These are phyloP conservation scores for Thelonectria rubi DNA, from an alignment of 2,329 filamentous ascomycete genomes.

Conservation along the genomic window DNA sequence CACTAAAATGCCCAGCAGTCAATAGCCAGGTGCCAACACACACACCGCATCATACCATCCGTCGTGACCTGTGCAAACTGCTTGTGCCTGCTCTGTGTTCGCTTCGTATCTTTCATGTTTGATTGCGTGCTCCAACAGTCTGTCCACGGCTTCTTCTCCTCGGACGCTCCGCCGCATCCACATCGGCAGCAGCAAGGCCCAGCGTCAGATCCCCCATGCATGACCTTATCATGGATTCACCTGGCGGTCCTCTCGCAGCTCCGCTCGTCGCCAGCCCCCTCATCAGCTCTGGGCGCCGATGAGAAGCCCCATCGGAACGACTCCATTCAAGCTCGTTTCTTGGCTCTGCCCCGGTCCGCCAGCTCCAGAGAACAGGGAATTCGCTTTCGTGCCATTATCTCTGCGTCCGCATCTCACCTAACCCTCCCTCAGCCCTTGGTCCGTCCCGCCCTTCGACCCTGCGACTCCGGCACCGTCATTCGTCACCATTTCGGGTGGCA, in stretches of 20 bases:
- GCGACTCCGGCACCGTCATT: constrained; percentile 12
- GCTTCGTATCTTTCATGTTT: not conserved
- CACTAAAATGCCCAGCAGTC: not conserved
- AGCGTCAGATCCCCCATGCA: constrained; percentile 43
- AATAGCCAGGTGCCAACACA: constrained; percentile 8
- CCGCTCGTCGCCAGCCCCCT: constrained; percentile 17
- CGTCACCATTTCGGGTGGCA: constrained; percentile 9
- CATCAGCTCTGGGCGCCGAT: not conserved
- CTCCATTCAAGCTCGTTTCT: constrained; percentile 4
- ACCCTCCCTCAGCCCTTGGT: constrained; percentile 18
- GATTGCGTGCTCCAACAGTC: constrained; percentile 7
- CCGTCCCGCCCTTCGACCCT: not conserved
- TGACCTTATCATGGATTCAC: constrained; percentile 40
- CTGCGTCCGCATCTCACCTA: constrained; percentile 12
- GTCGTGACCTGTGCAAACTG: not conserved
- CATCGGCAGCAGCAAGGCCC: constrained; percentile 22
- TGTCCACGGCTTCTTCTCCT: constrained; percentile 8
- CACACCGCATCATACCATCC: constrained; percentile 14
- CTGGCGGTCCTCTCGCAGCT: constrained; percentile 28
- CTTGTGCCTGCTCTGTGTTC: not conserved
- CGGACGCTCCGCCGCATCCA: constrained; percentile 33
- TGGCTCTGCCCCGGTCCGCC: constrained; percentile 3
- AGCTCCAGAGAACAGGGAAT: constrained; percentile 10
- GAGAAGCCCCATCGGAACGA: not conserved
- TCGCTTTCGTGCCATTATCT: not conserved